Evolutionary conservation across 148 eudicot species (phyloP).

Genomic region (Camellia sinensis): DNA sequence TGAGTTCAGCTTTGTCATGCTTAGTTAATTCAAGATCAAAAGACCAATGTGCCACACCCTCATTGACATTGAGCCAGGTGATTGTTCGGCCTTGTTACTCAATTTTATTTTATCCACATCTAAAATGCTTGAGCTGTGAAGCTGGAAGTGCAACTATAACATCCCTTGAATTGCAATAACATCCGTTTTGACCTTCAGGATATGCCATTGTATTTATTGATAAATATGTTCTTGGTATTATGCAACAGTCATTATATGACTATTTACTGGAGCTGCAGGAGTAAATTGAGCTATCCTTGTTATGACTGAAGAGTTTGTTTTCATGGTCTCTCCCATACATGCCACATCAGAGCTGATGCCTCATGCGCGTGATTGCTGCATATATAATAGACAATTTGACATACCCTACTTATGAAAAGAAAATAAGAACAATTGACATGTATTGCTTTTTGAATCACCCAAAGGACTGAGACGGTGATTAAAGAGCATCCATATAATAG

Average conservation of each 20-base stretch:
- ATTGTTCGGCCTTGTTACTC: background rate
- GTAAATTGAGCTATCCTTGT: background rate
- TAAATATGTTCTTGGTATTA: background rate
- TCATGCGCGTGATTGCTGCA: too few relatives aligned
- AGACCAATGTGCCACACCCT: constrained; percentile 36
- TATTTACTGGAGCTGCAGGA: background rate
- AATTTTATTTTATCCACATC: background rate
- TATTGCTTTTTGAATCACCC: background rate
- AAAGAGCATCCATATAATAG: background rate
- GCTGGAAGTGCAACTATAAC: background rate
- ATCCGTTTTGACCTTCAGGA: background rate
- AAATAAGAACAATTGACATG: too few relatives aligned
- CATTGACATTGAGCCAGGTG: constrained; percentile 54
- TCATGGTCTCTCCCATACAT: too few relatives aligned
- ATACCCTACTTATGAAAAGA: background rate
- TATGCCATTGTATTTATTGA: background rate
- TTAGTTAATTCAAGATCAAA: constrained; percentile 37
- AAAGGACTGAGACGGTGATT: background rate
- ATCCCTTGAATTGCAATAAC: background rate
- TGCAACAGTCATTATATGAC: background rate
- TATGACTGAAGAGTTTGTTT: too few relatives aligned
- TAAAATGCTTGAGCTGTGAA: background rate
- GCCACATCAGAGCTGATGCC: too few relatives aligned
- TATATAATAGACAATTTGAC: background rate
- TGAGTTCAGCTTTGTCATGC: constrained; percentile 62